Conservation (phyloP, 352 stramenopile species). For the Globisporangium heterothallicum region DNA sequence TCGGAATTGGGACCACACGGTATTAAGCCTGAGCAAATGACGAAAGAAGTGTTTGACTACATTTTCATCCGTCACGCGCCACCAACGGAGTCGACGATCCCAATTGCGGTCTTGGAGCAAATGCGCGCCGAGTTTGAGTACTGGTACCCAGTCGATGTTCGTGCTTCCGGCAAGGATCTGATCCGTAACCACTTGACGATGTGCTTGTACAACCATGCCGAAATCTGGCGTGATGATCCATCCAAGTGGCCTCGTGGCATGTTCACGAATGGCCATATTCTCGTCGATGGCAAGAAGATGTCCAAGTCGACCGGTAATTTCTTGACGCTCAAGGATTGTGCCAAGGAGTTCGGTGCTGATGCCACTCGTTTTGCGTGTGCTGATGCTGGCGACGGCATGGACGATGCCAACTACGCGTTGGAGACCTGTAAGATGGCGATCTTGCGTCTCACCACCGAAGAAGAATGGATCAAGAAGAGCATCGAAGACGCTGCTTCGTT, state of each 20-base stretch:
- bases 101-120: constrained; percentile 87
- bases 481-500: constrained; percentile 85
- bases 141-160: constrained; percentile 99
- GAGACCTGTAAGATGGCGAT: constrained; percentile 98
- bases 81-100: constrained; percentile 85
- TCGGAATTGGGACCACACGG: constrained; percentile 82
- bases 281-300: constrained; percentile 99
- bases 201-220: constrained; percentile 99
- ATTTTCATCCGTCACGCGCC: constrained; percentile 93
- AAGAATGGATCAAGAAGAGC: constrained; percentile 95
- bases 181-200: constrained; percentile 99
- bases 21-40: constrained; percentile 85
- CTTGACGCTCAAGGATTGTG: constrained; percentile 97
- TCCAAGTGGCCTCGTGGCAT: constrained; percentile 97
- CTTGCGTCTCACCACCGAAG: constrained; percentile 95
- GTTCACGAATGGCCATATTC: constrained; percentile 98
- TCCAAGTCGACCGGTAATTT: constrained; percentile 99
- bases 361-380: constrained; percentile 97
- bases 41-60: constrained; percentile 98
- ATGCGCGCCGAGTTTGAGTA: constrained; percentile 98
- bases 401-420: constrained; percentile 98
- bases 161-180: constrained; percentile 93
- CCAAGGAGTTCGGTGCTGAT: constrained; percentile 94
- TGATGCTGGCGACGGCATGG: constrained; percentile 96
- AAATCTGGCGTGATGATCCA: constrained; percentile 98